Evolutionary conservation across 352 stramenopile species (phyloP).

Genomic region (Globisporangium spinosum): DNA sequence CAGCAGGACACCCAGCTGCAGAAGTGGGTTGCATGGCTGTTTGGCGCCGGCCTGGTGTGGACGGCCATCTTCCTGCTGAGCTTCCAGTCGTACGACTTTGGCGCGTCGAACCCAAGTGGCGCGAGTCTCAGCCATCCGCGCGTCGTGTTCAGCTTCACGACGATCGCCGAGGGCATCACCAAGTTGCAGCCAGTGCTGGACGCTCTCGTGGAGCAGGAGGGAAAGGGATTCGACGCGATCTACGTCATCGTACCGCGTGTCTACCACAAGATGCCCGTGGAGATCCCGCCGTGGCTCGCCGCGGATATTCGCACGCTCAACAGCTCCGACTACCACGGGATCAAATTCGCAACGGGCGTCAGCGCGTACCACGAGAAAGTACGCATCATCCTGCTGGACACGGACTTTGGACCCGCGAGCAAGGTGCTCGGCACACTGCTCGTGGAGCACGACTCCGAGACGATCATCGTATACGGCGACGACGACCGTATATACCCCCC

Average conservation of each 20-base stretch:
- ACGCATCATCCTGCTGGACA: slow-evolving; percentile 38
- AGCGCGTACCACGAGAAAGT: slow-evolving; percentile 39
- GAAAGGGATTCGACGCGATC: slow-evolving; percentile 37
- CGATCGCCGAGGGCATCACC: slow-evolving; percentile 31
- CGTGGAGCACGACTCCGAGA: slow-evolving; percentile 51
- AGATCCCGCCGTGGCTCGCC: slow-evolving; percentile 42
- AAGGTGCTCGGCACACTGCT: slow-evolving; percentile 51
- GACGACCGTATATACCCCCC: slow-evolving; percentile 41
- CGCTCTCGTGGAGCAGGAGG: slow-evolving; percentile 35
- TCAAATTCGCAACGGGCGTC: slow-evolving; percentile 29
- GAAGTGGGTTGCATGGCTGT: slow-evolving; percentile 26
- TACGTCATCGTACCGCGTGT: slow-evolving; percentile 46
- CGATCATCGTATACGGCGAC: slow-evolving; percentile 58
- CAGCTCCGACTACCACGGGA: slow-evolving; percentile 25
- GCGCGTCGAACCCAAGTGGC: slow-evolving; percentile 19
- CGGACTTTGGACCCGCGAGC: slow-evolving; percentile 48
- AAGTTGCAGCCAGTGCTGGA: slow-evolving; percentile 38
- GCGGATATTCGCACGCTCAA: slow-evolving; percentile 16
- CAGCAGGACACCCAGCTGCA: slow-evolving; percentile 12
- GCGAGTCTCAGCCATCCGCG: slow-evolving; percentile 26
- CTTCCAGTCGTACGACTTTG: slow-evolving; percentile 32
- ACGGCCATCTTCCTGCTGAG: slow-evolving; percentile 33
- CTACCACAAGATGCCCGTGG: slow-evolving; percentile 33
- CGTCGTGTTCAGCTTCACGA: slow-evolving; percentile 62
- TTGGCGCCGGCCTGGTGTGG: slow-evolving; percentile 31